Base-by-base conservation (phyloP, 768 basidiomycete species). In the Tulasnella sp. region DNA sequence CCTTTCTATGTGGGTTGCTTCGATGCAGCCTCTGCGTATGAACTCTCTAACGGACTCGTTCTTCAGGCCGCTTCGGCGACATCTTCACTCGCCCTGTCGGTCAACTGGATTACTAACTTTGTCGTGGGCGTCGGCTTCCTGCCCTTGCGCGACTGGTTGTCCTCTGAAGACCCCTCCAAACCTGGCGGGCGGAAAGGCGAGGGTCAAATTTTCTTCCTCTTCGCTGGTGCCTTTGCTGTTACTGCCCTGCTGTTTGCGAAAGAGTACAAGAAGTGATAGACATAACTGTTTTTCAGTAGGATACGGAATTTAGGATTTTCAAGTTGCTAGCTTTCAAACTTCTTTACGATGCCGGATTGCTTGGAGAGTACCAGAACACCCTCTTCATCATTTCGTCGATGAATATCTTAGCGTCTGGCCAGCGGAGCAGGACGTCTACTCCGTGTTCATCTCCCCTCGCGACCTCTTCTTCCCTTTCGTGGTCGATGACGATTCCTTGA, bases 51-150 rank as follows among this genome's bases (percentile, higher is more conserved):
- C n/a, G 12, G 6, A 11, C n/a, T 39, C n/a, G 1, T 3, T 4
- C 17, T 44, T 2, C 70, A 80, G 78, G 79, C 77, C 35, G 77
- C 77, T 8, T 74, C 79, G 12, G 76, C 79, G 0, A 75, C 77
- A 0, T 78, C 78, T 12, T 79, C 78, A 4, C 72, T 77, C 26
- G 80, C 78, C 0, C 77, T 80, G 17, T 75, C 76, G 5, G 16
- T 79, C 70, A 75, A 78, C 62, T 77, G 95, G 95, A 84, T 88
- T 52, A 81, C 86, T 35, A 97, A 96, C 79, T 95, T 97, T 77
- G 52, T 89, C 73, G 89, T 98, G 29, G 93, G 93, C 11, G 81
- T 97, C 4, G 78, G 86, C 29, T 98, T 98, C 81, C 83, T 98
- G 26, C 95, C 94, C 0, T 80, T 97, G 42, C 88, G 93, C 70